phyloP scores from a whole-genome alignment of 768 basidiomycete species.

The Calocybe indica region DNA sequence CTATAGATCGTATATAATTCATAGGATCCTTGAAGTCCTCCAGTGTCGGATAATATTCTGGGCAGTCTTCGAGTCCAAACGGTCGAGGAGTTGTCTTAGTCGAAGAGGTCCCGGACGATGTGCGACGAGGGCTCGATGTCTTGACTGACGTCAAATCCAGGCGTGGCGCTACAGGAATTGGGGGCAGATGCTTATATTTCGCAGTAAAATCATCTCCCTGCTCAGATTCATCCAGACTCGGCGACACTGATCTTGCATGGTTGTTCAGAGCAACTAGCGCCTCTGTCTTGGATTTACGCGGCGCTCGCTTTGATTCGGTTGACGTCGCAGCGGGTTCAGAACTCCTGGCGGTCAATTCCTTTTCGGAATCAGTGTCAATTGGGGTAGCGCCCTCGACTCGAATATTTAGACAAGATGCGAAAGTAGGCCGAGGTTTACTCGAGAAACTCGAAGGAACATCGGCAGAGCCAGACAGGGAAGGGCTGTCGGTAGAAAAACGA shows the following conservation, averaged over 20 bases:
- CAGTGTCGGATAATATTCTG: slow-evolving; percentile 79
- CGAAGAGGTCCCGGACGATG: slow-evolving; percentile 20
- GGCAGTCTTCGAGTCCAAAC: slow-evolving; percentile 87
- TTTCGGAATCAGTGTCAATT: slow-evolving; percentile 42
- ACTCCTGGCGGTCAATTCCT: slow-evolving; percentile 22
- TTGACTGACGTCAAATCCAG: slow-evolving; percentile 72
- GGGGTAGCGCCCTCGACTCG: slow-evolving; percentile 70
- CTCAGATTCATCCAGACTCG: slow-evolving; percentile 49
- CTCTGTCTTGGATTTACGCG: slow-evolving; percentile 88
- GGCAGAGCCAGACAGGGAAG: slow-evolving; percentile 40
- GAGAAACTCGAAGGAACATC: slow-evolving; percentile 41
- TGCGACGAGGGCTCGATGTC: slow-evolving; percentile 47
- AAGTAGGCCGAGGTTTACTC: slow-evolving; percentile 44
- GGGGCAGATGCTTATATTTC: slow-evolving; percentile 42
- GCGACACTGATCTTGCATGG: slow-evolving; percentile 53
- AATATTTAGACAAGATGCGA: slow-evolving; percentile 70
- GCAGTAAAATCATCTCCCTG: slow-evolving; percentile 39
- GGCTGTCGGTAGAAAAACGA: slow-evolving; percentile 42
- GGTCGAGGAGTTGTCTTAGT: slow-evolving; percentile 44
- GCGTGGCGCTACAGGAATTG: slow-evolving; percentile 55
- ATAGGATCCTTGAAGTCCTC: slow-evolving; percentile 95
- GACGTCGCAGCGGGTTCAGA: slow-evolving; percentile 31
- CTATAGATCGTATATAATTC: slow-evolving; percentile 83
- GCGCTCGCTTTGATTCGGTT: slow-evolving; percentile 59
- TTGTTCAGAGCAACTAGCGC: slow-evolving; percentile 74